Base-by-base conservation (phyloP, 345 rosid species). In the Citrus hindsii region DNA sequence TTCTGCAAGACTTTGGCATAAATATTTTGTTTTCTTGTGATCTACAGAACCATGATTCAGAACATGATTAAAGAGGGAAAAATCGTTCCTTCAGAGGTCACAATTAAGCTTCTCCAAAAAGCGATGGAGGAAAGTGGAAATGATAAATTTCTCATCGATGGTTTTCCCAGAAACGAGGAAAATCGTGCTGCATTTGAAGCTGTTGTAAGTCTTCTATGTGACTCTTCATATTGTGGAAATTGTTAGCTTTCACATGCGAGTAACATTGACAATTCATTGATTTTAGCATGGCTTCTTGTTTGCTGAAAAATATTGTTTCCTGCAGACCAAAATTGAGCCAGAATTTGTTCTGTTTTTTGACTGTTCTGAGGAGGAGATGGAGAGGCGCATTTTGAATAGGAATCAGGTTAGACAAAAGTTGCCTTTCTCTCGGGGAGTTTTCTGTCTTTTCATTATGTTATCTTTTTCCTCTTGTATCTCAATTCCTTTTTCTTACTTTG, bases 41-140 rank as follows among this genome's bases (percentile, higher is more conserved):
- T 69, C 33, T 82, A 71, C 83, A 90, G 96, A 83, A 86, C 82
- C 76, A 89, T 90, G 93, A 90, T 90, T 76, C 90, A 88, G 70
- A 84, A 84, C 84, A 84, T 90, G 87, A 89, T 84, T 83, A 85
- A 77, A 73, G 92, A 90, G 51, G 97, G 97, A 76, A 93, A 87
- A 83, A 89, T 94, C 74, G 98, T 93, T 65, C 98, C 97, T 25
- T 94, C 97, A 25, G 95, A 90, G 87, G 89, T 93, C 22, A 94
- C 98, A 18, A 83, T 94, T 59, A 88, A 88, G 83, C 98, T 93
- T 80, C 89, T 94, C 71, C 88, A 90, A 76, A 87, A 87, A 77
- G 96, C 92, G 63, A 90, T 91, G 83, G 84, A 80, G 74, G 88
- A 84, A 80, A 84, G 76, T 79, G 87, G 83, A 24, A 91, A 91